These are phyloP conservation scores for Corymbia citriodora DNA, from an alignment of 441 rosid species.

Conservation along the genomic window DNA sequence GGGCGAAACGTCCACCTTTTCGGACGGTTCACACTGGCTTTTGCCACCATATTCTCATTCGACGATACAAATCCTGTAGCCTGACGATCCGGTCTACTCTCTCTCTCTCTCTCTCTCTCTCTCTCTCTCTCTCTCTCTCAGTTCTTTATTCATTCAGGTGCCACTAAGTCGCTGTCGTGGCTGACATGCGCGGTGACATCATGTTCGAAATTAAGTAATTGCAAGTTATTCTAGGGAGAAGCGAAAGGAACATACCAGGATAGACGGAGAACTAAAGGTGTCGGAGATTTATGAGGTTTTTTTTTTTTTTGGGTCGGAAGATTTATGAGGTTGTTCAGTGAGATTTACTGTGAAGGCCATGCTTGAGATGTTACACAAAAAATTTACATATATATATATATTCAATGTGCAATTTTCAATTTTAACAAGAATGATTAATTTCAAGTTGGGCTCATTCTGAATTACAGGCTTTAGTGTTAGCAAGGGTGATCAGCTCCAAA, in stretches of 20 bases:
- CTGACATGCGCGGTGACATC: background rate
- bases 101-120: background rate
- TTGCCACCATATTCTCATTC: background rate
- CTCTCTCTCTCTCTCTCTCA: background rate
- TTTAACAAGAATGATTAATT: background rate
- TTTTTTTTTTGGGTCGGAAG: background rate
- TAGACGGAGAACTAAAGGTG: background rate
- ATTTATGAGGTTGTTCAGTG: background rate
- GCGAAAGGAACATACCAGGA: background rate
- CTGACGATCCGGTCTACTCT: background rate
- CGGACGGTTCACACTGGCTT: background rate
- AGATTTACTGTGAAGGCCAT: background rate
- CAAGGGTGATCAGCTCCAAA: rapidly evolving
- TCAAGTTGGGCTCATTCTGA: background rate
- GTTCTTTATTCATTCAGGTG: background rate
- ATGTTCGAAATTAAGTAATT: background rate
- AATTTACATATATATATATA: too few species aligned
- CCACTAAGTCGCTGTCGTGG: background rate
- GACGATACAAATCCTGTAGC: background rate
- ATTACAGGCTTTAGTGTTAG: background rate
- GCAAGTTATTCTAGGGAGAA: background rate
- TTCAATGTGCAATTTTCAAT: background rate
- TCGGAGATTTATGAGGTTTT: background rate
- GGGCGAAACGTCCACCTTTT: background rate
- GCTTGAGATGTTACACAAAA: background rate